These are phyloP conservation scores for Hyaloperonospora arabidopsidis DNA, from an alignment of 352 stramenopile genomes.

Conservation along the genomic window DNA sequence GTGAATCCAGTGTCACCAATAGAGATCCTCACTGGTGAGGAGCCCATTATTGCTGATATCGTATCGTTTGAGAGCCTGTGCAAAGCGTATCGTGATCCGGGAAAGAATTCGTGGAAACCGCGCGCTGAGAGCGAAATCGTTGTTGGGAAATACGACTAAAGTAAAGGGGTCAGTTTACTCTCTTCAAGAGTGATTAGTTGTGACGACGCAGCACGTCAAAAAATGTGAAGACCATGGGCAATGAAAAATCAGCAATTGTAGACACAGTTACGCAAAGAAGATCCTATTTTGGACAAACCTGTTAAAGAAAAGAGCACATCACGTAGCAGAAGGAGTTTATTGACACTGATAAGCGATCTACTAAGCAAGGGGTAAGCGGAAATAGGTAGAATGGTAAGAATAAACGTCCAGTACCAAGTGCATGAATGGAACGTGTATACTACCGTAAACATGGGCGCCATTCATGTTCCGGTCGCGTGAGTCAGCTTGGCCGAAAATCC, in stretches of 20 bases:
- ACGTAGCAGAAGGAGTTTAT: not conserved
- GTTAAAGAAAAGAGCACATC: not conserved
- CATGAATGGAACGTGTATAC: not conserved
- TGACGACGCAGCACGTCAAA: slow-evolving; percentile 1
- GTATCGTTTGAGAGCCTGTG: slow-evolving; percentile 11
- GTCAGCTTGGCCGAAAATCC: not conserved
- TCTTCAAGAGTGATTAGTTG: not conserved
- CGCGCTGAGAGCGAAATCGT: slow-evolving; percentile 4
- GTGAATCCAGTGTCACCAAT: slow-evolving; percentile 2
- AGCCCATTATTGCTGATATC: slow-evolving; percentile 1
- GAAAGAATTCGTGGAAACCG: slow-evolving; percentile 1
- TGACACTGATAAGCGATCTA: too few relatives aligned
- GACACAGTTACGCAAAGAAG: not conserved
- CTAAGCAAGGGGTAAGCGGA: too few relatives aligned
- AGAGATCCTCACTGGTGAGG: slow-evolving; percentile 1
- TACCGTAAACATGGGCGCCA: not conserved
- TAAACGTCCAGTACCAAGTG: not conserved
- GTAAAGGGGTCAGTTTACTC: slow-evolving; percentile 13
- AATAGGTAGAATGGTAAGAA: not conserved
- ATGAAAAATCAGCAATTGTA: not conserved
- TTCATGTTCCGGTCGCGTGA: not conserved
- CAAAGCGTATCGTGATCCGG: slow-evolving; percentile 4
- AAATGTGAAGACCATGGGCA: not conserved
- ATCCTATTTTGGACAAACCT: not conserved
- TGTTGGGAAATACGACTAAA: slow-evolving; percentile 8